Percentiles rank a stretch among this genome's conserved stretches.
Conservation (phyloP, 768 basidiomycete species). For the Neoboletus magnificus region DNA sequence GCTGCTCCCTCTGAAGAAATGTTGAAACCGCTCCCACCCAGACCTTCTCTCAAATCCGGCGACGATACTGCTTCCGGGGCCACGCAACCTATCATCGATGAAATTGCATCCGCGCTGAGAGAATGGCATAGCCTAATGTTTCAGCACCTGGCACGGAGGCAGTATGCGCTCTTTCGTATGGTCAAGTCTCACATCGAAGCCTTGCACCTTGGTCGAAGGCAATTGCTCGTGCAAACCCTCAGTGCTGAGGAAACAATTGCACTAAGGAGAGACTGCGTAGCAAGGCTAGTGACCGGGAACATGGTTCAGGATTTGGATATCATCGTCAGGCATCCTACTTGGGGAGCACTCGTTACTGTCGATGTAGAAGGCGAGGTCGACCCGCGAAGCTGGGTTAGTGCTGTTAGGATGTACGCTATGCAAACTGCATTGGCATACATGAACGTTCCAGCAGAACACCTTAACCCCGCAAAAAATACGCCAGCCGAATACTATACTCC, state of each 20-base stretch:
- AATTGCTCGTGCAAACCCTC: constrained; percentile 83
- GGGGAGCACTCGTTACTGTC: constrained; percentile 87
- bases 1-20: constrained; percentile 64
- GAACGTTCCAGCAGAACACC: constrained; percentile 45
- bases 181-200: constrained; percentile 89
- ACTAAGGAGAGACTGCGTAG: constrained; percentile 83
- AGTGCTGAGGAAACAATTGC: constrained; percentile 82
- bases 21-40: constrained; percentile 75
- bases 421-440: constrained; percentile 81
- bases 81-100: constrained; percentile 89
- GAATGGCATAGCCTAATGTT: constrained; percentile 96
- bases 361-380: constrained; percentile 84
- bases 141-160: constrained; percentile 82
- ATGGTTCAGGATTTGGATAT: constrained; percentile 90
- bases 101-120: constrained; percentile 92
- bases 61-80: constrained; percentile 88
- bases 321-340: constrained; percentile 92
- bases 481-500: constrained; percentile 44
- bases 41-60: constrained; percentile 92
- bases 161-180: constrained; percentile 84
- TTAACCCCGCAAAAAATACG: constrained; percentile 29
- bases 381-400: constrained; percentile 81
- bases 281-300: constrained; percentile 83
- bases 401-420: constrained; percentile 88
- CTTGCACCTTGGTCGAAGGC: constrained; percentile 86